Base-by-base conservation (phyloP, 1,284 basidiomycete genomes). In the Cutaneotrichosporon sp. region DNA sequence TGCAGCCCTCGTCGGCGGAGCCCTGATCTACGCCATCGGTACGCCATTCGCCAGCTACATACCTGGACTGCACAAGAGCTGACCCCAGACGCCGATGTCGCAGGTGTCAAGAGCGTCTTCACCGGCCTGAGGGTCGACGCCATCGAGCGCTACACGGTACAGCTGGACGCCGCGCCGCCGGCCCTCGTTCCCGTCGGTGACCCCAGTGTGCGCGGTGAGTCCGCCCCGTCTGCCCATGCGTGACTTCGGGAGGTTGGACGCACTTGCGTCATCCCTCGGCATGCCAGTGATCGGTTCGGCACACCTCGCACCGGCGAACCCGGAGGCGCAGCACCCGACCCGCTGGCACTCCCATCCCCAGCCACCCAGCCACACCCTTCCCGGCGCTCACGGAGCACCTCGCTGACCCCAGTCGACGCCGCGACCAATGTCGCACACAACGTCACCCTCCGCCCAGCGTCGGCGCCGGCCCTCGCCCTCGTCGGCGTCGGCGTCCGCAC, bases 401-500 rank as follows among this genome's bases (percentile, higher is more conserved):
- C 16, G 16, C 56, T 60, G 29, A 54, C 47, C 9, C 1, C 63
- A 67, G 67, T 65, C 47, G 81, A 82, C 64, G 70, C 74, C 2
- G 74, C 78, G 7, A 81, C 80, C 1, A 67, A 68, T 3, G 74
- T 78, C 10, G 57, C 66, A 6, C 79, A 81, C 67, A 78, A 81
- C 0, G 49, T 70, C 16, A 42, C 53, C 4, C 57, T 81, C 24
- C 67, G 71, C 5, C 60, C 70, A 16, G 59, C 72, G 9, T 62
- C 67, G 1, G 45, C 60, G 6, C 69, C 70, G 2, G 50, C 67
- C 3, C 73, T 82, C 9, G 69, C 72, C 2, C 77, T 85, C 25
- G 77, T 84, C 20, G 84, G 83, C 0, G 68, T 83, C 4, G 84
- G 84, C 24, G 82, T 84, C 4, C 76, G 84, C 20, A 83, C 81